These are phyloP conservation scores for Pyrus communis DNA, from an alignment of 306 rosid species.

Conservation along the genomic window DNA sequence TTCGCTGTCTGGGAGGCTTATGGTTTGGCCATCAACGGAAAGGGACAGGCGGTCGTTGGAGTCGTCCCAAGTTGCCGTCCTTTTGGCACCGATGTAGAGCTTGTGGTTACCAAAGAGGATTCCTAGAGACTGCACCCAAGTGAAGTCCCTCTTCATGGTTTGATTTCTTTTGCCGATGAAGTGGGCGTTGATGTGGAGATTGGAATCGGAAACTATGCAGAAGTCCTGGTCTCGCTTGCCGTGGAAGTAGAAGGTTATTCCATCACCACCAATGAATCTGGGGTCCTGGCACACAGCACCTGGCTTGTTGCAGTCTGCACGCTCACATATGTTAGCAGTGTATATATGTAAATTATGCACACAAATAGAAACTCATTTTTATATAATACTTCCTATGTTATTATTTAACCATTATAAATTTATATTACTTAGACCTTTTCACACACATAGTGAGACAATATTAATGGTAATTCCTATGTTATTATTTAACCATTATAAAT, in stretches of 20 bases:
- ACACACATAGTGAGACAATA: too few species aligned
- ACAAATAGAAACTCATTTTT: too few species aligned
- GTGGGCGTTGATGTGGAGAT: conserved; percentile 30
- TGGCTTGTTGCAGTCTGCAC: conserved; percentile 22
- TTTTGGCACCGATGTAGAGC: conserved; percentile 19
- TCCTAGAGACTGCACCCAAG: conserved; percentile 38
- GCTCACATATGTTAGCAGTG: not conserved
- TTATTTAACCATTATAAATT: too few species aligned
- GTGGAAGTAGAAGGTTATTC: conserved; percentile 44
- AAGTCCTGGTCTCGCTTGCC: conserved; percentile 26
- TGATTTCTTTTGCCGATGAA: conserved; percentile 22
- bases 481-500: too few species aligned
- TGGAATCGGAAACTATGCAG: conserved; percentile 26
- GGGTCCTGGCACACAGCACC: conserved; percentile 36
- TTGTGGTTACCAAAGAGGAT: conserved; percentile 21
- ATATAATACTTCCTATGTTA: not conserved
- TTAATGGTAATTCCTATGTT: too few species aligned
- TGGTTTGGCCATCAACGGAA: conserved; percentile 1
- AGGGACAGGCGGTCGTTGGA: conserved; percentile 16
- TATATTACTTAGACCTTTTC: too few species aligned
- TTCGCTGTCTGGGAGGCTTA: conserved; percentile 2
- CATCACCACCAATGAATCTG: conserved; percentile 60
- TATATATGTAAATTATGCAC: not conserved
- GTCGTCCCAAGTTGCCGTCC: conserved; percentile 16
- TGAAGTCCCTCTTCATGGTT: conserved; percentile 47